Evolutionary conservation across 305 asterid genomes (phyloP).

Genomic region (Fraxinus sp.): DNA sequence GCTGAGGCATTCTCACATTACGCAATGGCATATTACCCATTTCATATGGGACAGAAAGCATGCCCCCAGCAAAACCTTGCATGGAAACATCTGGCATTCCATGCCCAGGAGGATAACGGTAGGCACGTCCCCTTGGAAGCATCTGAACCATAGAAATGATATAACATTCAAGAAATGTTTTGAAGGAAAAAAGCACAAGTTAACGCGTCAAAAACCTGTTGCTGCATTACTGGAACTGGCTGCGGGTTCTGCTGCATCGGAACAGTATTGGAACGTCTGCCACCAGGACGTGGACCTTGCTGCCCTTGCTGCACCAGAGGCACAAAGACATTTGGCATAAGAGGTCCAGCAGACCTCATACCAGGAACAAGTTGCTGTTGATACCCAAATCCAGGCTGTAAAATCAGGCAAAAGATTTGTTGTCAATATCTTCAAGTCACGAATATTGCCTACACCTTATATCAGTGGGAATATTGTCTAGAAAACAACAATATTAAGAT

Average conservation of each 20-base stretch:
- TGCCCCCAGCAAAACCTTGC: conserved; percentile 59
- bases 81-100: conserved; percentile 55
- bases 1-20: conserved; percentile 65
- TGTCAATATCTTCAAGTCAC: neutral
- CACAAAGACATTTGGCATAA: conserved; percentile 66
- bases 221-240: conserved; percentile 66
- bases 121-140: conserved; percentile 69
- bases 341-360: conserved; percentile 70
- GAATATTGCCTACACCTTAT: neutral
- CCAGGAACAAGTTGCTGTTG: conserved; percentile 87
- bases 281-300: conserved; percentile 51
- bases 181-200: neutral
- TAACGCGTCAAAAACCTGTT: conserved; percentile 46
- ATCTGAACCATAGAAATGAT: conserved; percentile 45
- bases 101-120: conserved; percentile 68
- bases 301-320: conserved; percentile 69
- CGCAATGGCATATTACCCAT: conserved; percentile 76
- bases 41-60: conserved; percentile 64
- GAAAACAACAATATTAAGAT: neutral
- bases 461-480: neutral
- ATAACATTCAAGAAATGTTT: conserved; percentile 2
- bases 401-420: neutral
- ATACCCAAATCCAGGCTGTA: conserved; percentile 77
- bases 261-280: conserved; percentile 54
- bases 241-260: conserved; percentile 66